Evolutionary conservation across 139 green algal species (phyloP).

Genomic region (Coelastrella sp.): DNA sequence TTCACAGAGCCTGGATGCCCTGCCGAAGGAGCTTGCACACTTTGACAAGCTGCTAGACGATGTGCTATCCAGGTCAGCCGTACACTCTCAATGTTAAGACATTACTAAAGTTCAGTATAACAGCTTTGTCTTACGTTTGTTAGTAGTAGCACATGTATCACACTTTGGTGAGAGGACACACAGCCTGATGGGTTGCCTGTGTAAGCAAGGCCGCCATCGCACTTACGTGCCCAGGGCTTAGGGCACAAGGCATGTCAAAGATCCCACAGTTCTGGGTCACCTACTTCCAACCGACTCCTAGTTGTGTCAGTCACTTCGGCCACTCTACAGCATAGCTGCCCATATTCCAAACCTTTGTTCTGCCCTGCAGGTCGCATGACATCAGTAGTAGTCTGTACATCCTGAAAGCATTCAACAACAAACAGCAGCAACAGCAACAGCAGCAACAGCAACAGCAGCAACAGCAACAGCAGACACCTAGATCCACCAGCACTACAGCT

Average conservation of each 20-base stretch:
- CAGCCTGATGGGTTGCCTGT: too few relatives aligned
- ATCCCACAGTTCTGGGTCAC: too few relatives aligned
- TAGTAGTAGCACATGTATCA: too few relatives aligned
- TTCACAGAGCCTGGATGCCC: conserved; percentile 21
- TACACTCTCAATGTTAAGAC: neutral
- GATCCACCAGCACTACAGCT: neutral
- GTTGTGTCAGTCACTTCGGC: too few relatives aligned
- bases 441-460: neutral
- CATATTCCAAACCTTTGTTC: neutral
- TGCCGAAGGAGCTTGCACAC: conserved; percentile 18
- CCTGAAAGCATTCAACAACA: conserved; percentile 17
- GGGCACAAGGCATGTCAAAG: too few relatives aligned
- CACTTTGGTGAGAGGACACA: too few relatives aligned
- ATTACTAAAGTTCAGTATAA: neutral
- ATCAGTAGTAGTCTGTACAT: conserved; percentile 10
- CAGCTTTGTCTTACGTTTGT: too few relatives aligned
- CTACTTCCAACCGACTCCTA: too few relatives aligned
- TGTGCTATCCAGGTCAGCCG: neutral
- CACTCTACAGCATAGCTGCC: neutral
- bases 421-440: neutral
- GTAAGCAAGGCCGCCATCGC: too few relatives aligned
- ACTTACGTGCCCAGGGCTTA: too few relatives aligned
- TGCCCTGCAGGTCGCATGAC: conserved; percentile 22
- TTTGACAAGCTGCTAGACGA: conserved; percentile 35
- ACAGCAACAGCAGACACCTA: neutral